Percentiles rank a stretch among this genome's conserved stretches.
phyloP scores from a whole-genome alignment of 164 flowering plant species.

The Umbilicus rupestris region DNA sequence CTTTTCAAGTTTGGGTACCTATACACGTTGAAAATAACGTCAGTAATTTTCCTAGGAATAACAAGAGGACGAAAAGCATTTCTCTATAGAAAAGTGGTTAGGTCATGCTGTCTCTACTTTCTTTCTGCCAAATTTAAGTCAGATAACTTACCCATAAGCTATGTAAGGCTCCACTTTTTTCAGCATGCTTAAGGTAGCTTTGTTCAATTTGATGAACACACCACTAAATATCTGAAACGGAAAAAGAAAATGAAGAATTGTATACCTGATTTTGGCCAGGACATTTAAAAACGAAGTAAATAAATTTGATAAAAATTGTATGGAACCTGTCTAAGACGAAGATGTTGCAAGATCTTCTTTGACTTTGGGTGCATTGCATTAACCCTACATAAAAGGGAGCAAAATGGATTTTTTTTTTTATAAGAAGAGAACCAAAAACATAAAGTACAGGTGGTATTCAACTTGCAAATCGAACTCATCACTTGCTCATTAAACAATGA shows the following conservation, averaged over 20 bases:
- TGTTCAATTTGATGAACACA: conserved; percentile 21
- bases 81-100: too few species aligned
- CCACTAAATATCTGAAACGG: conserved; percentile 19
- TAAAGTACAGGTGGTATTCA: not conserved
- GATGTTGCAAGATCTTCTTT: not conserved
- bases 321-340: not conserved
- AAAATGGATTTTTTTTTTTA: not conserved
- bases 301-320: not conserved
- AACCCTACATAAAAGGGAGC: not conserved
- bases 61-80: too few species aligned
- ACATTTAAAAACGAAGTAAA: not conserved
- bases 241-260: not conserved
- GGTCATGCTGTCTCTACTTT: too few species aligned
- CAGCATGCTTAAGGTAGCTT: conserved; percentile 19
- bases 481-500: not conserved
- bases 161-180: conserved; percentile 24
- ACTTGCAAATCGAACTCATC: too few species aligned
- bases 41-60: too few species aligned
- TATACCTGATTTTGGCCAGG: not conserved
- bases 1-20: conserved; percentile 80
- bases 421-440: not conserved
- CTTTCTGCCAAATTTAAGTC: not conserved
- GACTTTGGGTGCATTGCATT: not conserved
- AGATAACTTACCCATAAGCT: conserved; percentile 16
- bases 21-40: not conserved